These are phyloP conservation scores for Leccinum boreale DNA, from an alignment of 768 basidiomycete genomes.

Conservation along the genomic window DNA sequence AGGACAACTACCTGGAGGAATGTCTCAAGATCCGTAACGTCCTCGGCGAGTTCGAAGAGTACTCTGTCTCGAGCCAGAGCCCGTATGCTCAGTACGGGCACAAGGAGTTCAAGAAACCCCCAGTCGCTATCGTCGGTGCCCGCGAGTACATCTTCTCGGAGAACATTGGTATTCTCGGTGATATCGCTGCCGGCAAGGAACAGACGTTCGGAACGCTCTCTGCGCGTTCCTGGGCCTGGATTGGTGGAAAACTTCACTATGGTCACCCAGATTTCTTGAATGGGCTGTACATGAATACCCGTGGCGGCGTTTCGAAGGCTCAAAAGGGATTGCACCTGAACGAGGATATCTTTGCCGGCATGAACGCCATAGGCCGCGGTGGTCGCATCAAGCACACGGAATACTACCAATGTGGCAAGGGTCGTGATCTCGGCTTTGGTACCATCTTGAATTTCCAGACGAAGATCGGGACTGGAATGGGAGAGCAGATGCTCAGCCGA, in stretches of 20 bases:
- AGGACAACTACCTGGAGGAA: slow-evolving; percentile 99
- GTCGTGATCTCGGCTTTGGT: slow-evolving; percentile 97
- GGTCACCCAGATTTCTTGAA: slow-evolving; percentile 99
- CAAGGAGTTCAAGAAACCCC: slow-evolving; percentile 82
- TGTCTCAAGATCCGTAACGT: slow-evolving; percentile 99
- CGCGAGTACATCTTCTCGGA: slow-evolving; percentile 99
- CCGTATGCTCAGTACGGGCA: slow-evolving; percentile 91
- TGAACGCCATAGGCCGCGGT: slow-evolving; percentile 96
- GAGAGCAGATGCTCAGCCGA: slow-evolving; percentile 98
- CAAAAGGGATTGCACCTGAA: slow-evolving; percentile 99
- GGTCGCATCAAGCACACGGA: slow-evolving; percentile 98
- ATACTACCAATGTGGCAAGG: slow-evolving; percentile 99
- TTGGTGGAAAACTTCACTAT: slow-evolving; percentile 97
- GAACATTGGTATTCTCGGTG: slow-evolving; percentile 98
- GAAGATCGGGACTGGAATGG: slow-evolving; percentile 99
- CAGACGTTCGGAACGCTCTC: slow-evolving; percentile 98
- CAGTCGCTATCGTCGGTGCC: slow-evolving; percentile 96
- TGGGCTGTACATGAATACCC: slow-evolving; percentile 95
- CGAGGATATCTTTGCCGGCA: slow-evolving; percentile 99
- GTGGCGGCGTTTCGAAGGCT: slow-evolving; percentile 97
- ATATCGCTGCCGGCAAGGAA: slow-evolving; percentile 98
- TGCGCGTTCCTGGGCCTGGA: slow-evolving; percentile 95
- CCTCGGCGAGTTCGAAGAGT: slow-evolving; percentile 98
- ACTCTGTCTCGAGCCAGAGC: slow-evolving; percentile 75
- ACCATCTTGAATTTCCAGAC: slow-evolving; percentile 99